Base-by-base conservation (phyloP, 129 eudicot species). In the sunflower (Helianthus annuus) region DNA sequence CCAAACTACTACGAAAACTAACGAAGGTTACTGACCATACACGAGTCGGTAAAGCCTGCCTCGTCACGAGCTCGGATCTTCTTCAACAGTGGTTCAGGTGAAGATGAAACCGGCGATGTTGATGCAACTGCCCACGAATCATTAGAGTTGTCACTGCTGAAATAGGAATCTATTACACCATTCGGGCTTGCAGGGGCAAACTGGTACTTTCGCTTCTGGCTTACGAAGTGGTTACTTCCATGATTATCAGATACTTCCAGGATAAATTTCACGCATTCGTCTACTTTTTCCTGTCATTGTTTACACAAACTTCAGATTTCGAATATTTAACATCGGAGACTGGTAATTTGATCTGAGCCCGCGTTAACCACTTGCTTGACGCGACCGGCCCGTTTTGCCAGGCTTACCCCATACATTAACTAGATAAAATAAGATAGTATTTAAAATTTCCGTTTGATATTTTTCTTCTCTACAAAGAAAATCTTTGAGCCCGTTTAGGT, bases 151-250 rank as follows among this genome's bases (percentile, higher is more conserved):
- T 88, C 90, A 42, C 46, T 75, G 82, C 87, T 76, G 70, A 87
- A 79, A 79, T 83, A 73, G 14, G 85, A 84, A 85, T 89, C 93
- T 10, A 92, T 80, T 12, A 87, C 91, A 38, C 88, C 93, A 44
- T 71, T 85, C 14, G 98, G 98, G 68, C 98, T 86, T 65, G 79
- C 79, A 7, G 92, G 89, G 44, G 72, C 29, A 17, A 73, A 64
- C 12, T 38, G 64, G 63, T 69, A 72, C 76, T 85, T 92, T 53
- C 94, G 81, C 83, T 92, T 88, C 66, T 39, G 77, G 42, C 73
- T 61, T 44, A 48, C 39, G 48, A 45, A 58, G 46, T 53, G 70
- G 51, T 53, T 78, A 64, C 15, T 65, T 58, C 70, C 71, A 10
- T 57, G 39, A 66, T 49, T 66, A 4, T 62, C 83, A 12, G 76